A percentile compares a stretch with the other conserved stretches of the same genome.
Conservation (phyloP, 2,329 filamentous ascomycete genomes). For the Intubia oerlemansii region DNA sequence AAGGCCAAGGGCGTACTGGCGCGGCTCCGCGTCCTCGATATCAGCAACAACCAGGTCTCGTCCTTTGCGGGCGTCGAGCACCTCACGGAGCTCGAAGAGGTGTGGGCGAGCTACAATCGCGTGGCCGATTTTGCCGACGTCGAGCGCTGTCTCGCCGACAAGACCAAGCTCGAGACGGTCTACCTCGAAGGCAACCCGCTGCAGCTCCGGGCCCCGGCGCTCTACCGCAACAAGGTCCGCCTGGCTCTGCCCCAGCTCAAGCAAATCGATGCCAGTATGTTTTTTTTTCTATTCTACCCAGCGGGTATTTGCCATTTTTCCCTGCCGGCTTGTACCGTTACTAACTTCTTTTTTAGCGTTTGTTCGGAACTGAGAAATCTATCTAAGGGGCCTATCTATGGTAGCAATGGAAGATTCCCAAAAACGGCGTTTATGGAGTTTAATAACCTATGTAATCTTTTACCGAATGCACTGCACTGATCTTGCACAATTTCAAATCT, state of each 20-base stretch:
- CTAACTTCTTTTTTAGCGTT: no score
- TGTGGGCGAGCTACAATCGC: constrained; percentile 88
- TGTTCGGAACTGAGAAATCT: no score
- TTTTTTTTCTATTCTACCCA: no score
- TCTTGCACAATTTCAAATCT: no score
- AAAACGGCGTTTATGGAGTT: no score
- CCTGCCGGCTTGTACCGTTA: no score
- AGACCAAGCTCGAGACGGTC: constrained; percentile 64
- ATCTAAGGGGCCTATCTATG: no score
- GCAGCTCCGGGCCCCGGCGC: constrained; percentile 54
- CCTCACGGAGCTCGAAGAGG: constrained; percentile 56
- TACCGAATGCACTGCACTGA: no score
- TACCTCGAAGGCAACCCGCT: constrained; percentile 94
- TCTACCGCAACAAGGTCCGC: constrained; percentile 87
- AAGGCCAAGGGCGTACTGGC: not conserved
- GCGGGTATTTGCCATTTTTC: no score
- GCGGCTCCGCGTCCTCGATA: constrained; percentile 54
- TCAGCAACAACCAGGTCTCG: constrained; percentile 69
- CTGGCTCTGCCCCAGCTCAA: constrained; percentile 69
- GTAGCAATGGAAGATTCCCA: no score
- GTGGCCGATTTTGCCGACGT: constrained; percentile 64
- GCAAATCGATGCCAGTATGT: constrained; percentile 96
- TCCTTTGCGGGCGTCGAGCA: constrained; percentile 51
- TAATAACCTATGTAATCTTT: no score
- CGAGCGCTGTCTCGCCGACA: constrained; percentile 54